A percentile compares a stretch with the other conserved stretches of the same genome.
Evolutionary conservation across 768 basidiomycete species (phyloP).

Genomic region (Agaricus sinodeliciosus): DNA sequence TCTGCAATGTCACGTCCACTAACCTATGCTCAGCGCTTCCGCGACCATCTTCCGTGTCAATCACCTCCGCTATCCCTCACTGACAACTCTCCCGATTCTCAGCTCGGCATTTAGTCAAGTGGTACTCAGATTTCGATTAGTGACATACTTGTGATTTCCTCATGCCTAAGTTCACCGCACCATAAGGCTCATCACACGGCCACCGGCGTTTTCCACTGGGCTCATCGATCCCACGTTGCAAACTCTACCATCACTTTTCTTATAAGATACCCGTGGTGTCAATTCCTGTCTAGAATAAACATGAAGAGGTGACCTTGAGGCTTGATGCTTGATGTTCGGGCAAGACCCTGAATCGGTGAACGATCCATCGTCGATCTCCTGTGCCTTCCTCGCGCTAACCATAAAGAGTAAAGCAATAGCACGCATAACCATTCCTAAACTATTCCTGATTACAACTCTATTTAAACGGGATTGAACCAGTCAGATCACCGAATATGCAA

Average conservation of each 20-base stretch:
- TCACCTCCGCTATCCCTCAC: neutral
- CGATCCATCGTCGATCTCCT: slow-evolving; percentile 7
- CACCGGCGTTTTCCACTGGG: slow-evolving; percentile 8
- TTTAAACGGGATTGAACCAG: neutral
- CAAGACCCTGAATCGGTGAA: neutral
- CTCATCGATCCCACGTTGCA: slow-evolving; percentile 23
- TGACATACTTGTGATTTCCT: slow-evolving; percentile 10
- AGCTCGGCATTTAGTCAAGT: slow-evolving; percentile 2
- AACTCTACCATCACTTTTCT: slow-evolving; percentile 12
- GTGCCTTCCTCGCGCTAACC: neutral
- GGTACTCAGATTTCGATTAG: slow-evolving; percentile 8
- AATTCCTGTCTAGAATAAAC: slow-evolving; percentile 6
- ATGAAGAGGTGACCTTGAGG: neutral
- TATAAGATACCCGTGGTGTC: slow-evolving; percentile 10
- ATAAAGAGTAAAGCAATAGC: slow-evolving; percentile 3
- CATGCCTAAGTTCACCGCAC: slow-evolving; percentile 14
- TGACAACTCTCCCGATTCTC: neutral
- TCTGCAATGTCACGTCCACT: slow-evolving; percentile 8
- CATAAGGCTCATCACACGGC: slow-evolving; percentile 12
- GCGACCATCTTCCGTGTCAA: neutral
- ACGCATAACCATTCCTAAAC: neutral
- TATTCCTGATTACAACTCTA: slow-evolving; percentile 5
- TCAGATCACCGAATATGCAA: neutral
- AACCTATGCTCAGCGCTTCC: slow-evolving; percentile 3
- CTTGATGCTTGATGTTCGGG: neutral